These are phyloP conservation scores for Solanum tarijense DNA, from an alignment of 257 asterid species.

Conservation along the genomic window DNA sequence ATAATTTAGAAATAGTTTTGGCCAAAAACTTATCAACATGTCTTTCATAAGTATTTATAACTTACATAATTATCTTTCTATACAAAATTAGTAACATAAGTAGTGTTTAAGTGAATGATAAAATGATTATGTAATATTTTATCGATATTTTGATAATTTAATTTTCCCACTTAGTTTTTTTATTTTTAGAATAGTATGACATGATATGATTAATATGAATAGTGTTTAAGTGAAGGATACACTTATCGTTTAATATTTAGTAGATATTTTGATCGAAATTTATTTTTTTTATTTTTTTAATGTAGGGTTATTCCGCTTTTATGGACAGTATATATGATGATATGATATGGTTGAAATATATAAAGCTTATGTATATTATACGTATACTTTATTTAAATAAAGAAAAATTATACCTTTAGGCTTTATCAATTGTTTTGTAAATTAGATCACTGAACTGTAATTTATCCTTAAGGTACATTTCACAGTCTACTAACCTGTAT, in stretches of 20 bases:
- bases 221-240: background rate
- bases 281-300: too few relatives aligned
- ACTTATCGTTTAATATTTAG: background rate
- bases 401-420: background rate
- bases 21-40: background rate
- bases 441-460: background rate
- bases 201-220: background rate
- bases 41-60: background rate
- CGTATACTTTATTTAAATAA: too few relatives aligned
- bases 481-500: background rate
- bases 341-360: too few relatives aligned
- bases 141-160: background rate
- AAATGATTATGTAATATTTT: background rate
- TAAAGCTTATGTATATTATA: background rate
- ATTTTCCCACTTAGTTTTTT: background rate
- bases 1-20: too few relatives aligned
- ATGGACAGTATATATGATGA: background rate
- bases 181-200: background rate
- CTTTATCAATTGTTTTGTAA: too few relatives aligned
- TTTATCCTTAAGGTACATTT: background rate
- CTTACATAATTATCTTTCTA: background rate
- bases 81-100: background rate
- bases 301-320: too few relatives aligned
- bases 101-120: background rate
- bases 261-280: background rate